phyloP scores from a whole-genome alignment of 768 basidiomycete species.

The Mycena maculata region DNA sequence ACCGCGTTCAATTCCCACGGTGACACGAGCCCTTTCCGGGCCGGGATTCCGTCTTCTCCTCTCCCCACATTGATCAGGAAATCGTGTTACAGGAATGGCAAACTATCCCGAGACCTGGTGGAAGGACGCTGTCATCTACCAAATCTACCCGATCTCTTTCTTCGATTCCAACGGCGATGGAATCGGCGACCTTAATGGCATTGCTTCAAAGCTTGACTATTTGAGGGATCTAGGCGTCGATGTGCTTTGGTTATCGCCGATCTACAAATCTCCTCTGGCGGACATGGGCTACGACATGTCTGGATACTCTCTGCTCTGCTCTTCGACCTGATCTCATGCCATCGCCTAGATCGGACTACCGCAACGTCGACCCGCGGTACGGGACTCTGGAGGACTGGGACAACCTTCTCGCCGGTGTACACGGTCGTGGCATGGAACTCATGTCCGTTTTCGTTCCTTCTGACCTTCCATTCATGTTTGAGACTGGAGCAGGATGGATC shows the following conservation, averaged over 20 bases:
- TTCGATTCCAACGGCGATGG: constrained; percentile 80
- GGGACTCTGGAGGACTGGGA: constrained; percentile 75
- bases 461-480: neutral
- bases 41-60: no score
- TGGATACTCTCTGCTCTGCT: neutral
- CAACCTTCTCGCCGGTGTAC: constrained; percentile 61
- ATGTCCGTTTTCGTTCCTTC: constrained; percentile 55
- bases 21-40: no score
- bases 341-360: constrained; percentile 70
- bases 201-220: constrained; percentile 73
- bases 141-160: constrained; percentile 80
- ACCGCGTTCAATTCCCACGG: no score
- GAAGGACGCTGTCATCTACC: constrained; percentile 70
- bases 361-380: constrained; percentile 70
- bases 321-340: neutral
- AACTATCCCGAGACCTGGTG: constrained; percentile 56
- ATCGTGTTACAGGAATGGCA: neutral
- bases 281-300: constrained; percentile 85
- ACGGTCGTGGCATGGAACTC: constrained; percentile 76
- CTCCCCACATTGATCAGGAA: no score
- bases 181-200: constrained; percentile 76
- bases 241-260: constrained; percentile 77
- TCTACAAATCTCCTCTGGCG: constrained; percentile 73
- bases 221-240: constrained; percentile 75
- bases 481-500: constrained; percentile 67